Base-by-base conservation (phyloP, 2,329 filamentous ascomycete species). In the Venturia oleaginea region DNA sequence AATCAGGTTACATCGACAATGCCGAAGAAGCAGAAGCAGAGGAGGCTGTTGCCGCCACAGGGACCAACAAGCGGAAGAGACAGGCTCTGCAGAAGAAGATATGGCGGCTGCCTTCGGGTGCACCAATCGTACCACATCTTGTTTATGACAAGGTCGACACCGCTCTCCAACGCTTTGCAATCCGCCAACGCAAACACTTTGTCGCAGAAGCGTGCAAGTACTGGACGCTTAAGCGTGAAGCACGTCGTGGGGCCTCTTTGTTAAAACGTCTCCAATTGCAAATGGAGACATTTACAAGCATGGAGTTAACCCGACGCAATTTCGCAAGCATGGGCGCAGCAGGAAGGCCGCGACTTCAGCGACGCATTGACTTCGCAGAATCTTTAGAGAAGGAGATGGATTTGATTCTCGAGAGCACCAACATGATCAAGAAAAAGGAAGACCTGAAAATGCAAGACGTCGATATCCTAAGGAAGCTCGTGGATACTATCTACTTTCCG, bases 141-240 rank as follows among this genome's bases (percentile, higher is more conserved):
- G 89, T 97, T 3, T 92, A 92, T 67, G 89, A 93, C 68, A 87
- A 88, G 34, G 91, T 99, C 27, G 90, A 96, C 69, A 85, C 85
- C 55, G 90, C 92, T 0, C 82, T 99, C 40, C 85, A 88, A 67
- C 86, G 91, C 59, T 97, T 97, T 73, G 85, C 85, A n/a, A 81
- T 90, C 42, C 86, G 89, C 37, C 95, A 94, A 73, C 86, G 92
- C 62, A 96, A 95, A 72, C 92, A 97, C 66, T 99, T 91, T 74
- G 87, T 95, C 2, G 88, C 91, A 65, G 93, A 97, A 75, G 90
- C 90, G 1, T 97, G 93, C 78, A 92, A 91, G 70, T 99, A 97
- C 76, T 99, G 94, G 94, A 97, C 94, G 0, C 77, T 99, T 67
- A 99, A 99, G 78, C 86, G 94, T 64, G 94, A 99, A 75, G 90